Base-by-base conservation (phyloP, 108 stramenopile species). In the Schizochytrium sp. region DNA sequence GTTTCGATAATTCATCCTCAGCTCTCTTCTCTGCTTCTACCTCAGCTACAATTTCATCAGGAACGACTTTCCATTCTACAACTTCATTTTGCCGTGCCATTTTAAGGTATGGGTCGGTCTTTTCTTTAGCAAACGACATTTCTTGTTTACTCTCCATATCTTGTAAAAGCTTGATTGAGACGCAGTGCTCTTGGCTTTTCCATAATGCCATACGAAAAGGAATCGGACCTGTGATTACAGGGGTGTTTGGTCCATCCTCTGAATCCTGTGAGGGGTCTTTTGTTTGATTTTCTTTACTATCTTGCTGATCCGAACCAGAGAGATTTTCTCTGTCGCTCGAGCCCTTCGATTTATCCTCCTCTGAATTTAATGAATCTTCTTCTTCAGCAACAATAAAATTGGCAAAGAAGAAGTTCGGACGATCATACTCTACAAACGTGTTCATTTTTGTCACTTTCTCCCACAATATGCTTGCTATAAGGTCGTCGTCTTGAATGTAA, bases 81-180 rank as follows among this genome's bases (percentile, higher is more conserved):
- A 44, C 64, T 83, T 83, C 76, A 40, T 83, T 83, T 13, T 40
- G 76, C 19, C 28, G 76, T 1, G 28, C 76, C 76, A 83, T 83
- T 2, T 83, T 83, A 5, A 83, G 53, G 55, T 19, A 83, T 10
- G 76, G 76, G 28, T 83, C 76, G 76, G 38, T 17, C 28, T 69
- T 69, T 69, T 69, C 64, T 15, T 44, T 7, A 8, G 40, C 64
- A 2, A 69, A 69, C 12, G 19, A 28, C 64, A 69, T 69, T 12
- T 44, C 64, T 38, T 69, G 64, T 1, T 38, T 44, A 38, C 44
- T 69, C 7, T 69, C 28, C 3, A 69, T 10, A 8, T 38, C 64
- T 38, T 44, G 64, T 69, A 44, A 44, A 8, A 8, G 64, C 64
- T 7, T 13, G 12, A 8, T 69, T 44, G 64, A 69, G 64, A 69